phyloP scores from a whole-genome alignment of 2,329 filamentous ascomycete species.

The Coniochaeta sp. region DNA sequence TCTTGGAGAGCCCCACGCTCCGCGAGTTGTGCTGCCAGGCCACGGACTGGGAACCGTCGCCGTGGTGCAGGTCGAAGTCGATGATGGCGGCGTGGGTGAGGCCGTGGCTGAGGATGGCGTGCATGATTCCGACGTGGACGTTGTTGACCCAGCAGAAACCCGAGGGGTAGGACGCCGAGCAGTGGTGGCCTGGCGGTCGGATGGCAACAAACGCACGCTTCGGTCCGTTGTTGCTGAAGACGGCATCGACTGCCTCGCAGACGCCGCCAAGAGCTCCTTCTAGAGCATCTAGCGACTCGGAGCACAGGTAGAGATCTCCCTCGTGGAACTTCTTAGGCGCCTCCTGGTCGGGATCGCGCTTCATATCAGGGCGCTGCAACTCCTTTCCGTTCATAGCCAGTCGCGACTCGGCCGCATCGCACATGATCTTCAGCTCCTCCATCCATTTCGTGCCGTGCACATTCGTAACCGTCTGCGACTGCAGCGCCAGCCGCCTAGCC shows the following conservation, averaged over 20 bases:
- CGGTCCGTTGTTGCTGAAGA: constrained; percentile 58
- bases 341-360: constrained; percentile 36
- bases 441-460: constrained; percentile 93
- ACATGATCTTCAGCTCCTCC: constrained; percentile 83
- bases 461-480: constrained; percentile 73
- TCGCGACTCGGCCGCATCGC: constrained; percentile 69
- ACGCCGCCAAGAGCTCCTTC: constrained; percentile 89
- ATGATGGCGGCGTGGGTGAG: constrained; percentile 91
- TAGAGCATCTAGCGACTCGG: constrained; percentile 79
- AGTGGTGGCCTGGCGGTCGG: constrained; percentile 91
- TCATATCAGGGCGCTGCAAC: constrained; percentile 61
- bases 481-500: constrained; percentile 60
- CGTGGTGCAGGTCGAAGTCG: constrained; percentile 87
- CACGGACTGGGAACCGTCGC: constrained; percentile 92
- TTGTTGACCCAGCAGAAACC: constrained; percentile 99
- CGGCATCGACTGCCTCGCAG: constrained; percentile 82
- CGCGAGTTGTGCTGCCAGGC: constrained; percentile 84
- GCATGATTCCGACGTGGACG: constrained; percentile 91
- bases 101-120: constrained; percentile 75
- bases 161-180: constrained; percentile 80
- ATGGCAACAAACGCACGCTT: constrained; percentile 85
- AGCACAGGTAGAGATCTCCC: constrained; percentile 84
- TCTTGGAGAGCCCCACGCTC: constrained; percentile 57
- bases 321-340: constrained; percentile 62
- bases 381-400: constrained; percentile 74